phyloP scores from a whole-genome alignment of 2,329 filamentous ascomycete genomes.

The Diaporthe citrichinensis region DNA sequence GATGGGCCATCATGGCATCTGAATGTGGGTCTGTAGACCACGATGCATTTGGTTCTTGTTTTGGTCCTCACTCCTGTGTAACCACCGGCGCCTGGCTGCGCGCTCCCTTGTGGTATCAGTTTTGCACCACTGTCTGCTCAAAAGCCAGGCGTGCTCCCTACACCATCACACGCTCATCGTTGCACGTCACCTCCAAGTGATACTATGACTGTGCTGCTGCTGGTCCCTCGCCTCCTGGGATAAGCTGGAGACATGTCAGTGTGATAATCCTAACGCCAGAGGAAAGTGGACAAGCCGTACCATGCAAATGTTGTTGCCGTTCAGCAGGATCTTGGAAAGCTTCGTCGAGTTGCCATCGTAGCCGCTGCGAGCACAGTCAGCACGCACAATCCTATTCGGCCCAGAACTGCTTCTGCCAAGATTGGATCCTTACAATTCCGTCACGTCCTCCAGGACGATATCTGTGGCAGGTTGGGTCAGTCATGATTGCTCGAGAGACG shows the following conservation, averaged over 20 bases:
- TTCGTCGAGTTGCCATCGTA: slow-evolving; percentile 90
- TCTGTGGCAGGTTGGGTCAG: slow-evolving; percentile 68
- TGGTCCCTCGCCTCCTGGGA: slow-evolving; percentile 83
- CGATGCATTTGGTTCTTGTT: background rate
- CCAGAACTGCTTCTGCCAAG: background rate
- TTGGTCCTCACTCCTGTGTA: background rate
- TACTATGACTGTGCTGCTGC: slow-evolving; percentile 50
- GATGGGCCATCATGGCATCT: background rate
- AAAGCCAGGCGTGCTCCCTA: background rate
- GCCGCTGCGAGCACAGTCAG: slow-evolving; percentile 72
- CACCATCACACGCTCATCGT: background rate
- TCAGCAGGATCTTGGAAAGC: slow-evolving; percentile 93
- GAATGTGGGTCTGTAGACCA: background rate
- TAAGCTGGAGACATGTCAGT: slow-evolving; percentile 67
- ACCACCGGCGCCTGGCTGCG: background rate
- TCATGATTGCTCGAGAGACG: background rate
- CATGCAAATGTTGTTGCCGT: slow-evolving; percentile 99
- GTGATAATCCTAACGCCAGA: background rate
- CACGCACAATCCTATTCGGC: too few species aligned
- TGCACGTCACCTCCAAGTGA: slow-evolving; percentile 8
- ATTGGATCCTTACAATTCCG: slow-evolving; percentile 81
- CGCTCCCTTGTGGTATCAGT: background rate
- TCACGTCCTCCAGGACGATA: slow-evolving; percentile 98
- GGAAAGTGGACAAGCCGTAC: slow-evolving; percentile 64
- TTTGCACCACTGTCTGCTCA: background rate